Base-by-base conservation (phyloP, 345 rosid genomes). In the Barbarea vulgaris region DNA sequence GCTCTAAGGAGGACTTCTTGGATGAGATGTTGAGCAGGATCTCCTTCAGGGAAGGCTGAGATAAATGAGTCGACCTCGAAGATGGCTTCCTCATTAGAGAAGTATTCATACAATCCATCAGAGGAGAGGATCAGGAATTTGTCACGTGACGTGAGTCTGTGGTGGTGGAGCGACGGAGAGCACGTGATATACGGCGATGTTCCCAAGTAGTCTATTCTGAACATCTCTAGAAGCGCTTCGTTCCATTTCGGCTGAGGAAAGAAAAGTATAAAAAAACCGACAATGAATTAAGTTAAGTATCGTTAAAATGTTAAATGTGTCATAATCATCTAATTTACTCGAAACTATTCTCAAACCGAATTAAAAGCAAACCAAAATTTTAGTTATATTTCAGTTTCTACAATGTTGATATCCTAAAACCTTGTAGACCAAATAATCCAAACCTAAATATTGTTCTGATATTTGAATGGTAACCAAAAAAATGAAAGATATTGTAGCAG, bases 1-100 rank as follows among this genome's bases (percentile, higher is more conserved):
- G 99, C 99, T 7, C 97, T 89, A 65, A 87, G 87, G 31, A 95
- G 85, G 7, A 90, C 87, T 80, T 87, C 84, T 83, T 92, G 93
- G 2, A 95, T 80, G 5, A 95, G 92, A 81, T 95, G 97, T 64
- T 92, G 96, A 1, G 99, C 98, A 3, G 99, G 99, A 81, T 95
- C 99, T 9, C 97, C 97, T 75, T 90, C 97, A 0, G 99, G 98
- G 61, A 85, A 88, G 11, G 88, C 83, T 30, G 89, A 65, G 10
- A 89, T 85, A 86, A 95, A 95, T 15, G 84, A 85, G 24, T 87
- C 93, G 0, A 92, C 92, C 70, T 88, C 91, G 7, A 84, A 74
- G 14, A 89, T 83, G 57, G 87, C 99, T 83, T 95, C 94, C 77
- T 92, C 87, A 12, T 88, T 95, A 3, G 96, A 86, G 67, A 95